Conservation (phyloP, 2,329 filamentous ascomycete species). For the Botrytis medusae region DNA sequence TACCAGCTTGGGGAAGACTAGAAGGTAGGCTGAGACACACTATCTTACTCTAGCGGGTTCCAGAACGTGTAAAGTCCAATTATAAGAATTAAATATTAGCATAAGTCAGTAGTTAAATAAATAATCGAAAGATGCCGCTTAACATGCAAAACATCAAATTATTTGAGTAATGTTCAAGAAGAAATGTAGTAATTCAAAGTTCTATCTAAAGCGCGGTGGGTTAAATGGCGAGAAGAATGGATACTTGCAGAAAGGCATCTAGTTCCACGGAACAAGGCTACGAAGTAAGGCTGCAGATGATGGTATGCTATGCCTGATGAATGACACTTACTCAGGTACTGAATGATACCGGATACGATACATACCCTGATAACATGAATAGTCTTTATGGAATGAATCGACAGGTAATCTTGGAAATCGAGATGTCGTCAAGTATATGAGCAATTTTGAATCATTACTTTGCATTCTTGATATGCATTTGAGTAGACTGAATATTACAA, state of each 20-base stretch:
- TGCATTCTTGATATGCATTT: not conserved
- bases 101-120: not conserved
- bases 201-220: not conserved
- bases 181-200: not conserved
- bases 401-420: not conserved
- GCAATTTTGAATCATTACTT: not conserved
- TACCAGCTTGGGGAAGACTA: constrained; percentile 25
- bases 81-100: not conserved
- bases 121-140: too few species aligned
- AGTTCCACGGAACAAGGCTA: not conserved
- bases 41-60: not conserved
- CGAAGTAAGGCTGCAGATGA: not conserved
- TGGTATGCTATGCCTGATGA: not conserved
- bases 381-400: not conserved
- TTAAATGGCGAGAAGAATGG: not conserved
- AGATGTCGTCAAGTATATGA: not conserved
- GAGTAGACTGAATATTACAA: not conserved
- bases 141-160: not conserved
- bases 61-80: not conserved
- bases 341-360: not conserved
- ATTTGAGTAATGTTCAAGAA: not conserved
- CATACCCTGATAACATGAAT: not conserved
- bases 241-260: not conserved
- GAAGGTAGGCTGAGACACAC: constrained; percentile 24
- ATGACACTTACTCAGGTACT: not conserved